Base-by-base conservation (phyloP, 2,329 filamentous ascomycete species). In the Scolecobasidium constrictum region DNA sequence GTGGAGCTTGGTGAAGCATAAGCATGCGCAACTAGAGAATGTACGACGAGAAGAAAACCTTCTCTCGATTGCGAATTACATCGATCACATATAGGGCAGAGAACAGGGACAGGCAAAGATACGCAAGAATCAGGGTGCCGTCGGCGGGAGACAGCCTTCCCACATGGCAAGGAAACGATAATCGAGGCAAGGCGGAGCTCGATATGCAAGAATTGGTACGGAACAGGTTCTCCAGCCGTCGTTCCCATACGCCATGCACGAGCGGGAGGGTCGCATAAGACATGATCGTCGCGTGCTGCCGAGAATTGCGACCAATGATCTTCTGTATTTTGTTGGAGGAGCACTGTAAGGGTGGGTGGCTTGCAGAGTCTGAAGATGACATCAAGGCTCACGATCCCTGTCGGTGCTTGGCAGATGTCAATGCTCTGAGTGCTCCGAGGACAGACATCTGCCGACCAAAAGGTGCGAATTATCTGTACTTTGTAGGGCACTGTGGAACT, bases 1-100 rank as follows among this genome's bases (percentile, higher is more conserved):
- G n/a, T n/a, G n/a, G n/a, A n/a, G n/a, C n/a, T n/a, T n/a, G n/a
- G n/a, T n/a, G n/a, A n/a, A n/a, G n/a, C n/a, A n/a, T n/a, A n/a
- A n/a, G n/a, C n/a, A n/a, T n/a, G n/a, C n/a, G n/a, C 26, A 31
- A 31, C n/a, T 31, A 31, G 26, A 31, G 26, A 31, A 31, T n/a
- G n/a, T 7, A 31, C 26, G 26, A 31, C 9, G 26, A 31, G 26
- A 31, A 31, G n/a, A n/a, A n/a, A n/a, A n/a, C n/a, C n/a, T n/a
- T n/a, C n/a, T n/a, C n/a, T n/a, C n/a, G n/a, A n/a, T n/a, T n/a
- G 26, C n/a, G 26, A 7, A 31, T 31, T 31, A 31, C n/a, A 7
- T 9, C 26, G 26, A 31, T 31, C 9, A 31, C 9, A 31, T 31
- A 31, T 31, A 31, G n/a, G 26, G 26, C n/a, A n/a, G 26, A n/a